Percentiles rank a stretch among this genome's conserved stretches.
These are phyloP conservation scores for Cnidoscolus chayamansa DNA, from an alignment of 441 rosid species.

Conservation along the genomic window DNA sequence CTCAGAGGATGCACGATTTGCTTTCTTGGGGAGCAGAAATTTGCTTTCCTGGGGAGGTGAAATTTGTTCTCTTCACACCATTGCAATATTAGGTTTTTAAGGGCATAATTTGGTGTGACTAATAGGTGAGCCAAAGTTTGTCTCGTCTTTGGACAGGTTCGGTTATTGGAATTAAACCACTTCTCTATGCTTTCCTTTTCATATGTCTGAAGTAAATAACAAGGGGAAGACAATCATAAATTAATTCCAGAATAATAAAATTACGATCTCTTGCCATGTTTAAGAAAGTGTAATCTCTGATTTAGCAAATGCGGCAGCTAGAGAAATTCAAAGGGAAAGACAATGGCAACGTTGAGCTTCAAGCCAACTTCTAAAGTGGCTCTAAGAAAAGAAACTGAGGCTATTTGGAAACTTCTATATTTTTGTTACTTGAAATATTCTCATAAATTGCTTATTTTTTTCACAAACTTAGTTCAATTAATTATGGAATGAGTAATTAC, in stretches of 20 bases:
- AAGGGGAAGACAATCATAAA: background rate
- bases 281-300: no score
- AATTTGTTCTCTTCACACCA: conserved; percentile 75
- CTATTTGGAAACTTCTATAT: no score
- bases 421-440: no score
- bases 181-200: conserved; percentile 73
- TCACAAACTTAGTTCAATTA: background rate
- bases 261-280: no score
- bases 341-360: no score
- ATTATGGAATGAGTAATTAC: conserved; percentile 26
- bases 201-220: conserved; percentile 40
- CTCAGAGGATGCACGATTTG: conserved; percentile 11
- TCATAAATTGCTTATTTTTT: background rate
- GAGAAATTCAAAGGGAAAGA: no score
- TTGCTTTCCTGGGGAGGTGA: conserved; percentile 44
- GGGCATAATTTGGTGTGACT: conserved; percentile 64
- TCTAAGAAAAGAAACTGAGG: no score
- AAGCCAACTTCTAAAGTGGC: no score
- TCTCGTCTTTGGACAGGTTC: conserved; percentile 78
- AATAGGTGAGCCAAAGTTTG: conserved; percentile 51
- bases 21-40: conserved; percentile 39
- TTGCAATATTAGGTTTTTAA: conserved; percentile 58
- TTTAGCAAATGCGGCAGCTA: no score
- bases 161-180: conserved; percentile 64
- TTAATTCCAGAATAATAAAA: background rate